Evolutionary conservation across 1,139 yeast species (phyloP), one percentile per base, ranked within the genome.

Genomic region (Suhomyces yuchorum): DNA sequence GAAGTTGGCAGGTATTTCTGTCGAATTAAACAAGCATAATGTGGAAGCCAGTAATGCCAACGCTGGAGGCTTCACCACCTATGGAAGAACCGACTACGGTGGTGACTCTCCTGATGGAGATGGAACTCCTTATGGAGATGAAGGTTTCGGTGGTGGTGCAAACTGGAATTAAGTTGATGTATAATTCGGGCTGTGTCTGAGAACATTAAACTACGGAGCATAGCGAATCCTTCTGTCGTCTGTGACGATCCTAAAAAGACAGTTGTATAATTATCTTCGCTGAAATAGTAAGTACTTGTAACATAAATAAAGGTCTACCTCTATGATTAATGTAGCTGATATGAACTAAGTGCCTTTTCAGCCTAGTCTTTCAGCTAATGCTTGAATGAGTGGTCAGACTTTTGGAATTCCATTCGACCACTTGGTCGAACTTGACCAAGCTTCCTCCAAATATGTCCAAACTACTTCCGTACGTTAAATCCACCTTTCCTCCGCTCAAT

Each of bases 401-500:
- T 28, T 37, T 17, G 11, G 22, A 6, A 64, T 90, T 90, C 97
- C 97, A 91, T 24, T 62, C 59, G 17, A 88, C 82, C 49, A 90
- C 79, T 14, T 90, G 96, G 1, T 73, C 75, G 59, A 91, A 90
- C 57, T 73, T 81, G 32, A 93, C 97, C 42, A 87, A 67, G 4
- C 68, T 66, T 0, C 98, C 98, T 0, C 99, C 99, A 71, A 93
- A 93, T 5, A 93, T 90, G 63, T 93, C 99, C 51, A 95, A 70
- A 0, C 97, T 87, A 63, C 96, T 87, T 2, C 99, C 99, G 60
- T 72, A 92, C 0, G 99, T 93, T 61, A 93, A 71, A 63, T 93
- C 98, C 7, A 93, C 96, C 57, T 80, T 85, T 2, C 96, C 96
- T 2, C 70, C 56, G 63, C 97, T 90, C 57, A 93, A 68, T 37